These are phyloP conservation scores for Fomitiporia mediterranea DNA, from an alignment of 1,284 basidiomycete genomes.

Conservation along the genomic window DNA sequence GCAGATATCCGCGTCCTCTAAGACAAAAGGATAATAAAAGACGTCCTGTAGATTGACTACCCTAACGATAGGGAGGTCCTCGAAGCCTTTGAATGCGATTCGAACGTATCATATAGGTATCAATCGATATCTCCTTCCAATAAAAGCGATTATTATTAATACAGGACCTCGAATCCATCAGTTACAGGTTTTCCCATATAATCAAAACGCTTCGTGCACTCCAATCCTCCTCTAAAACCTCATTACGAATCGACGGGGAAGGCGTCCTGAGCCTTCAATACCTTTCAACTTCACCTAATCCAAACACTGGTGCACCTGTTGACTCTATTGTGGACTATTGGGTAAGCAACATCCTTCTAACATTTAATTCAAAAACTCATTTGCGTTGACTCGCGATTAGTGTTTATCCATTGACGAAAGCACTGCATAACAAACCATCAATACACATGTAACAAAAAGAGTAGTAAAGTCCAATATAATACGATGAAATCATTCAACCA, in stretches of 20 bases:
- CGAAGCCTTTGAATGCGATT: conserved; percentile 79
- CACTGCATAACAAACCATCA: not conserved
- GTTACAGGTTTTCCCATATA: conserved; percentile 79
- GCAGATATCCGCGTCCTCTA: conserved; percentile 17
- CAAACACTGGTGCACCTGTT: conserved; percentile 39
- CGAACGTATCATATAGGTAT: conserved; percentile 70
- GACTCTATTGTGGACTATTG: conserved; percentile 81
- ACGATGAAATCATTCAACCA: no score
- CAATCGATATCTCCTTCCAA: conserved; percentile 24
- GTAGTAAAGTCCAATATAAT: no score
- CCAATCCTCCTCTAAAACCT: conserved; percentile 79
- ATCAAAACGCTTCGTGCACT: conserved; percentile 66
- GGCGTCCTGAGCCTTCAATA: conserved; percentile 85
- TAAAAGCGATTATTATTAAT: no score
- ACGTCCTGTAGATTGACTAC: conserved; percentile 74
- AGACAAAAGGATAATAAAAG: not conserved
- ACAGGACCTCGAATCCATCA: conserved; percentile 30
- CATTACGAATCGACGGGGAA: conserved; percentile 74
- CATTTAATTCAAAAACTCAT: not conserved
- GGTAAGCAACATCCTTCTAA: conserved; percentile 53
- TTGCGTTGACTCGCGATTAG: not conserved
- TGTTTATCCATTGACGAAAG: conserved; percentile 18
- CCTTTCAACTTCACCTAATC: conserved; percentile 66
- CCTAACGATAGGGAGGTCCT: conserved; percentile 87
- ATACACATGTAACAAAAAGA: not conserved